phyloP scores from a whole-genome alignment of 2,329 filamentous ascomycete species.

The Rhynchosporium secalis region DNA sequence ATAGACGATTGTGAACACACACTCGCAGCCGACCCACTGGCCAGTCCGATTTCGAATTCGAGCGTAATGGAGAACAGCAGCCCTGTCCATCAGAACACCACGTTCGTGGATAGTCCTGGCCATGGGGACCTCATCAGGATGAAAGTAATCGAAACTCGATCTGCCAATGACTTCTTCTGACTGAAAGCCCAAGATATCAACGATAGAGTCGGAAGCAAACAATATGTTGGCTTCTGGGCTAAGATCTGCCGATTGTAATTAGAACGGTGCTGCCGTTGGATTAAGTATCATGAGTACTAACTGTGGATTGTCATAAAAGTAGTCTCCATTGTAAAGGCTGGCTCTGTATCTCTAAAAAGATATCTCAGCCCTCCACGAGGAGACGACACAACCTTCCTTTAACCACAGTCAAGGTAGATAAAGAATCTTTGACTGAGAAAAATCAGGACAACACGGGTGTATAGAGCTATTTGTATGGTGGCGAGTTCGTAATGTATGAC shows the following conservation, averaged over 20 bases:
- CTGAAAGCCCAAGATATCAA: constrained; percentile 78
- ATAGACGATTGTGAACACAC: constrained; percentile 85
- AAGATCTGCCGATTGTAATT: constrained; percentile 56
- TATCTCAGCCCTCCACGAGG: constrained; percentile 36
- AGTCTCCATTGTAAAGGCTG: constrained; percentile 64
- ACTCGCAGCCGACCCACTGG: constrained; percentile 78
- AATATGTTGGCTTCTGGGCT: constrained; percentile 74
- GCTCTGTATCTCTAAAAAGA: constrained; percentile 41
- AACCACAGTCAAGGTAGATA: constrained; percentile 8
- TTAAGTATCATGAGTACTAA: constrained; percentile 46
- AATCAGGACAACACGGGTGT: constrained; percentile 1
- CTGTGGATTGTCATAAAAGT: constrained; percentile 93
- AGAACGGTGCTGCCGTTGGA: neutral
- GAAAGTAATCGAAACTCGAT: constrained; percentile 85
- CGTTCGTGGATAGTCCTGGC: constrained; percentile 72
- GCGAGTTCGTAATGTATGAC: constrained; percentile 16
- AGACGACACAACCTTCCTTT: constrained; percentile 18
- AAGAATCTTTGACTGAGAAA: neutral
- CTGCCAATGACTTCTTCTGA: constrained; percentile 73
- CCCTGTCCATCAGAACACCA: constrained; percentile 77
- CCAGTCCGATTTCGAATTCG: constrained; percentile 68
- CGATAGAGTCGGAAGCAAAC: constrained; percentile 80
- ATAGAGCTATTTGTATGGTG: constrained; percentile 8
- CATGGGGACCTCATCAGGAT: constrained; percentile 75
- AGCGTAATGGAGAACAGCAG: constrained; percentile 79